Evolutionary conservation across 1,284 basidiomycete species (phyloP).

Genomic region (Puccinia coronata): DNA sequence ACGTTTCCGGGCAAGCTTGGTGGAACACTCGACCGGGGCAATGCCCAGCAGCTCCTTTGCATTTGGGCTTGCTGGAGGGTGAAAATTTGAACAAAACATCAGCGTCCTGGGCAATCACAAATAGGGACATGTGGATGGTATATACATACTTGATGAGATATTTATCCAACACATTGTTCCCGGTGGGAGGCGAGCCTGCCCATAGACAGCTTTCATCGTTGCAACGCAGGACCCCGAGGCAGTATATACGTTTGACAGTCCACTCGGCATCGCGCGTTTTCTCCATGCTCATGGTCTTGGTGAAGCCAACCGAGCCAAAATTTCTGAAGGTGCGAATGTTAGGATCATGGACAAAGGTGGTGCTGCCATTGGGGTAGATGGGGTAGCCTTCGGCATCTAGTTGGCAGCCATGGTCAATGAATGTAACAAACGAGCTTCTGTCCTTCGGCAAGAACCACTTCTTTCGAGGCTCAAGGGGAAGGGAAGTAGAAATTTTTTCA

Average conservation of each 20-base stretch:
- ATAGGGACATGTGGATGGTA: no score
- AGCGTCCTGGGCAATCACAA: neutral
- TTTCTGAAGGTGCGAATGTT: neutral
- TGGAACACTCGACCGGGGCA: no score
- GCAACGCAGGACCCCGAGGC: no score
- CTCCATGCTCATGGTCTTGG: neutral
- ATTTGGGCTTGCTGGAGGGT: neutral
- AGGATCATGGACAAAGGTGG: no score
- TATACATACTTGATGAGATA: neutral
- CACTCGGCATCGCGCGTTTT: neutral
- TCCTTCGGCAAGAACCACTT: no score
- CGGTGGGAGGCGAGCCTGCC: neutral
- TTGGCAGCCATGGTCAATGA: neutral
- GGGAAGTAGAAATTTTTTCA: no score
- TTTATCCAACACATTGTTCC: neutral
- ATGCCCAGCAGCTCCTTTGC: neutral
- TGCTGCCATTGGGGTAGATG: constrained; percentile 5
- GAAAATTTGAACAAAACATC: neutral
- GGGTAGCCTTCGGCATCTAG: neutral
- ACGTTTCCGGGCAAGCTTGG: neutral
- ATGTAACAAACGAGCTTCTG: no score
- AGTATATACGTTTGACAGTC: neutral
- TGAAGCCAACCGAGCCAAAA: neutral
- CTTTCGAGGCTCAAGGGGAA: no score
- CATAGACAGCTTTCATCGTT: neutral